These are phyloP conservation scores for Beauveria sp. DNA, from an alignment of 2,329 filamentous ascomycete species.

Conservation along the genomic window DNA sequence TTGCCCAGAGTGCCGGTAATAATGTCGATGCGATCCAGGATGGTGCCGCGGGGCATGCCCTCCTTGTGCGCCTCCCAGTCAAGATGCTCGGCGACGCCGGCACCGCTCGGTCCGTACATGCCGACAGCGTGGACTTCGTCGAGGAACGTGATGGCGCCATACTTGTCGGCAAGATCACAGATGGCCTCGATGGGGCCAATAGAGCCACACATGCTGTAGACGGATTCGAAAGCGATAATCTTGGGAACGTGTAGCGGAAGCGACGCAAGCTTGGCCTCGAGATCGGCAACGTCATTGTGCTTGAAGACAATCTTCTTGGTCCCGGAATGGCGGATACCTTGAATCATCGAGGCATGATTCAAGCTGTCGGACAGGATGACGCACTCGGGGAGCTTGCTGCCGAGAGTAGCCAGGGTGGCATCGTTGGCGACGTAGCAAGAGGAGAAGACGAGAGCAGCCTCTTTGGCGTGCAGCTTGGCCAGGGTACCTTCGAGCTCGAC, in stretches of 20 bases:
- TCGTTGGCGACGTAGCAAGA: slow-evolving; percentile 99
- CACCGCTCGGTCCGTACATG: slow-evolving; percentile 96
- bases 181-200: slow-evolving; percentile 94
- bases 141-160: slow-evolving; percentile 92
- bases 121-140: slow-evolving; percentile 98
- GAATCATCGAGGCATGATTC: slow-evolving; percentile 99
- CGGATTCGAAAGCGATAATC: slow-evolving; percentile 97
- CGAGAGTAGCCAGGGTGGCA: slow-evolving; percentile 90
- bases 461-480: slow-evolving; percentile 85
- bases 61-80: slow-evolving; percentile 81
- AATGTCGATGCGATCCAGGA: slow-evolving; percentile 96
- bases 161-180: slow-evolving; percentile 93
- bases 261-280: slow-evolving; percentile 86
- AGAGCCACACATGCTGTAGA: slow-evolving; percentile 98
- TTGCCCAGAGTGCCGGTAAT: slow-evolving; percentile 97
- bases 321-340: slow-evolving; percentile 94
- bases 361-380: slow-evolving; percentile 96
- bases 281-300: slow-evolving; percentile 90
- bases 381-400: slow-evolving; percentile 91
- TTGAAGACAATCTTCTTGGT: slow-evolving; percentile 98
- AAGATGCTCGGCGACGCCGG: slow-evolving; percentile 93
- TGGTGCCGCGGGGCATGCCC: slow-evolving; percentile 67
- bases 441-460: slow-evolving; percentile 86
- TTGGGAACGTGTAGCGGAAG: slow-evolving; percentile 81
- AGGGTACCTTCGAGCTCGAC: slow-evolving; percentile 74